phyloP scores from a whole-genome alignment of 192 early-diverging fungal species.

The Chytriomyces sp. region DNA sequence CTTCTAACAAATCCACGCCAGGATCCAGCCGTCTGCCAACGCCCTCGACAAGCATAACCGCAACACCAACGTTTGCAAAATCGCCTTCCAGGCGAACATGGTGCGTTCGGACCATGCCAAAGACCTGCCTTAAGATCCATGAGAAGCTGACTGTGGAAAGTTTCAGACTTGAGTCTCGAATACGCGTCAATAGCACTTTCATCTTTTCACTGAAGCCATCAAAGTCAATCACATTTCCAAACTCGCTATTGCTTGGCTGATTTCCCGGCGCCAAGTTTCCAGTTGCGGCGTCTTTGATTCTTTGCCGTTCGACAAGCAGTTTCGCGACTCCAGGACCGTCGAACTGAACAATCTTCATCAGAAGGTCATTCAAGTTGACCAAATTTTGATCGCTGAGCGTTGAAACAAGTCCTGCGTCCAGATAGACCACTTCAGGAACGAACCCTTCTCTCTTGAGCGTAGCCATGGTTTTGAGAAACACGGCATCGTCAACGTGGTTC shows the following conservation, averaged over 20 bases:
- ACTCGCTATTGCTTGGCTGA: background rate
- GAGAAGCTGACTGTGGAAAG: constrained; percentile 81
- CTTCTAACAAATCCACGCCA: constrained; percentile 85
- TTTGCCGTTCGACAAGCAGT: constrained; percentile 88
- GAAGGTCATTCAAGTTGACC: constrained; percentile 89
- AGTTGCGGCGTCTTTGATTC: constrained; percentile 72
- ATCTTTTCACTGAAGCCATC: constrained; percentile 85
- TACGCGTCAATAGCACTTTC: constrained; percentile 60
- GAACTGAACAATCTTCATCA: constrained; percentile 85
- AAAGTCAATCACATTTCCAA: constrained; percentile 42
- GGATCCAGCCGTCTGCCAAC: constrained; percentile 91
- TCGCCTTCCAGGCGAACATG: constrained; percentile 94
- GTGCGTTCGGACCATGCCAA: constrained; percentile 86
- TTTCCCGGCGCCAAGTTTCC: background rate
- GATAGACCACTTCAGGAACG: constrained; percentile 76
- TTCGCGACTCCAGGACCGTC: constrained; percentile 80
- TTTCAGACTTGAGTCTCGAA: constrained; percentile 65
- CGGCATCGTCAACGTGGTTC: constrained; percentile 28
- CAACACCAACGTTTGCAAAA: constrained; percentile 91
- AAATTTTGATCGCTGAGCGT: constrained; percentile 74
- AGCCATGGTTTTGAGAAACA: constrained; percentile 51
- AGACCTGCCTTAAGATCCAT: constrained; percentile 79
- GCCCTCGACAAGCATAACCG: constrained; percentile 92
- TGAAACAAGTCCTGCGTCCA: constrained; percentile 92
- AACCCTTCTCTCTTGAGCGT: constrained; percentile 71